Evolutionary conservation across 163 green algal species (phyloP), one percentile per base, ranked within the genome.

Genomic region (Chlamydomonas reinhardtii): DNA sequence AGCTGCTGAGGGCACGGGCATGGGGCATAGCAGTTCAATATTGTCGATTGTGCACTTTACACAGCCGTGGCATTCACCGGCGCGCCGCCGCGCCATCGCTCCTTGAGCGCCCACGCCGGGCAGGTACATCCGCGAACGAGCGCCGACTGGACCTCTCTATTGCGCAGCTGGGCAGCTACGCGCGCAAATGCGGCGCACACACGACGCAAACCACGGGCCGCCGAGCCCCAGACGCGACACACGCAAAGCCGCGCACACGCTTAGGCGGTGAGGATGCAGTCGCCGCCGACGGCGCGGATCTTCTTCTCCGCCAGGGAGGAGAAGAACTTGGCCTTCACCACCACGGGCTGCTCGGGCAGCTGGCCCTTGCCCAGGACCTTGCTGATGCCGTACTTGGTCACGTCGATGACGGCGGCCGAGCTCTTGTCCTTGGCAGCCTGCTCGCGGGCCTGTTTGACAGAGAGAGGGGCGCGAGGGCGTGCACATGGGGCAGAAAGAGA

Each of bases 241-340:
- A 56, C 48, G 48, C 48, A 56, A 56, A 56, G 12, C 48, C 48
- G 48, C 48, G 48, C 48, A 56, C 48, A 56, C 69, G 54, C 72
- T 94, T 92, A 95, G 31, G 93, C 92, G 43, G 89, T 94, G 62
- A 96, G 90, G 29, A 95, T 73, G 86, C 91, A 94, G 52, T 95
- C 96, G 61, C 97, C 97, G 78, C 98, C 96, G 37, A 94, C 98
- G 82, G 96, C 97, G 94, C 98, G 98, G 93, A 99, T 99, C 94
- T 99, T 99, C 90, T 96, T 95, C 96, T 99, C 97, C 73, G 98
- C 98, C 85, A 98, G 92, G 92, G 99, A 98, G 90, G 90, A 97
- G 88, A 99, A 95, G 91, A 99, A 99, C 95, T 99, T 99, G 91
- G 97, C 96, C 90, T 97, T 97, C 39, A 99, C 97, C 27, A 99